A percentile compares a stretch with the other conserved stretches of the same genome.
Conservation (phyloP, 768 basidiomycete species). For the Boletus bicolor region DNA sequence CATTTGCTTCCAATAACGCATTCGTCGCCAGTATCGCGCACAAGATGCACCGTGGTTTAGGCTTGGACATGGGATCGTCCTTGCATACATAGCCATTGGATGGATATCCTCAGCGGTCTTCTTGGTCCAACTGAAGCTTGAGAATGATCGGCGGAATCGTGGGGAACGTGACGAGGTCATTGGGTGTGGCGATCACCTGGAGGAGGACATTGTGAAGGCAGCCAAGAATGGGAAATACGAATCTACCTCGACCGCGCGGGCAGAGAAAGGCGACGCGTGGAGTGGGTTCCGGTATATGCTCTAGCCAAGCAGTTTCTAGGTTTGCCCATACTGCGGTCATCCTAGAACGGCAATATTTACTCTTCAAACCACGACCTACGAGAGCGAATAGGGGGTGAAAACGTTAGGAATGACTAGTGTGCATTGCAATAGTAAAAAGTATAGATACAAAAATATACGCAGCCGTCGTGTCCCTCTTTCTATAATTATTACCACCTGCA, state of each 20-base stretch:
- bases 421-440: slow-evolving; percentile 38
- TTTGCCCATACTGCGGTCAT: no score
- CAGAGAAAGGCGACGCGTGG: slow-evolving; percentile 66
- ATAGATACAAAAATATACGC: slow-evolving; percentile 24
- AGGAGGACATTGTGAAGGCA: slow-evolving; percentile 32
- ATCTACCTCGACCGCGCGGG: slow-evolving; percentile 54
- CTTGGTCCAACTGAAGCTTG: slow-evolving; percentile 46
- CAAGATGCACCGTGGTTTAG: slow-evolving; percentile 64
- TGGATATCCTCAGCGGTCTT: slow-evolving; percentile 51
- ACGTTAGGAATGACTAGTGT: slow-evolving; percentile 36
- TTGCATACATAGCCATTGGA: slow-evolving; percentile 68
- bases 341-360: neutral
- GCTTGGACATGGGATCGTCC: slow-evolving; percentile 64
- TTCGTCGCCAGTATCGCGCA: slow-evolving; percentile 53
- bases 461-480: slow-evolving; percentile 3
- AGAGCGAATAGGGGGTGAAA: slow-evolving; percentile 5
- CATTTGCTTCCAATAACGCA: neutral
- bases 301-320: slow-evolving; percentile 18
- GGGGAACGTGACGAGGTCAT: slow-evolving; percentile 70
- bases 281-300: slow-evolving; percentile 71
- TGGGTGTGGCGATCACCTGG: slow-evolving; percentile 42
- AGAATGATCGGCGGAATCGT: slow-evolving; percentile 61
- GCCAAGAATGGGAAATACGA: slow-evolving; percentile 52
- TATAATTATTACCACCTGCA: slow-evolving; percentile 12
- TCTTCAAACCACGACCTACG: neutral